These are phyloP conservation scores for Pisolithus marmoratus DNA, from an alignment of 768 basidiomycete genomes.

Conservation along the genomic window DNA sequence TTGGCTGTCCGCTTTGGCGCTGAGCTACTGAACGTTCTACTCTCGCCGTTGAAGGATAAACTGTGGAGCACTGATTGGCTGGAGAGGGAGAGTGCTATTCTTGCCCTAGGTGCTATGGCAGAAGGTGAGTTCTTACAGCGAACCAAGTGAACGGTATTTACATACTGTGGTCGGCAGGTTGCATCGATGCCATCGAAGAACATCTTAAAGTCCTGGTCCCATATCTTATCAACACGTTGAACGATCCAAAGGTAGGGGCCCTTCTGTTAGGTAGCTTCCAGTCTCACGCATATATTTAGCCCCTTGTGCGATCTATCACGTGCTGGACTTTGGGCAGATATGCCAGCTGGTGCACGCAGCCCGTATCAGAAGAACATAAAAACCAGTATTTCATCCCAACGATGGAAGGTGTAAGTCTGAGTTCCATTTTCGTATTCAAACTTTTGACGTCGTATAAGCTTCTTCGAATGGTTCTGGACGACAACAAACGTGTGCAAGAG, in stretches of 20 bases:
- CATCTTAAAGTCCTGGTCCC: slow-evolving; percentile 92
- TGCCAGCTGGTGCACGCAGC: slow-evolving; percentile 94
- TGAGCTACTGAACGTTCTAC: slow-evolving; percentile 84
- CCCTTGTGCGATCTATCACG: slow-evolving; percentile 94
- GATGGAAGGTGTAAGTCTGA: slow-evolving; percentile 84
- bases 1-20: slow-evolving; percentile 88
- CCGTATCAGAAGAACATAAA: slow-evolving; percentile 81
- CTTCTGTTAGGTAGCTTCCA: background rate
- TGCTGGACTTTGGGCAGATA: slow-evolving; percentile 99
- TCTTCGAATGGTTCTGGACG: slow-evolving; percentile 94
- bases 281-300: slow-evolving; percentile 40
- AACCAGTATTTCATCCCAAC: slow-evolving; percentile 91
- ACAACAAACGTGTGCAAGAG: slow-evolving; percentile 98
- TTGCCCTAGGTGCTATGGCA: slow-evolving; percentile 96
- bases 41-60: slow-evolving; percentile 88
- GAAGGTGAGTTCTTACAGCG: slow-evolving; percentile 59
- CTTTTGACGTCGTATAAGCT: slow-evolving; percentile 47
- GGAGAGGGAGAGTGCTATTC: slow-evolving; percentile 90
- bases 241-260: slow-evolving; percentile 76
- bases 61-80: slow-evolving; percentile 92
- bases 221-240: slow-evolving; percentile 85
- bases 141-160: slow-evolving; percentile 1
- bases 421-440: slow-evolving; percentile 12
- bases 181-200: slow-evolving; percentile 92
- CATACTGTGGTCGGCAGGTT: slow-evolving; percentile 50